A percentile compares a stretch with the other conserved stretches of the same genome.
phyloP scores from a whole-genome alignment of 768 basidiomycete species.

The Rossbeevera mucosa region DNA sequence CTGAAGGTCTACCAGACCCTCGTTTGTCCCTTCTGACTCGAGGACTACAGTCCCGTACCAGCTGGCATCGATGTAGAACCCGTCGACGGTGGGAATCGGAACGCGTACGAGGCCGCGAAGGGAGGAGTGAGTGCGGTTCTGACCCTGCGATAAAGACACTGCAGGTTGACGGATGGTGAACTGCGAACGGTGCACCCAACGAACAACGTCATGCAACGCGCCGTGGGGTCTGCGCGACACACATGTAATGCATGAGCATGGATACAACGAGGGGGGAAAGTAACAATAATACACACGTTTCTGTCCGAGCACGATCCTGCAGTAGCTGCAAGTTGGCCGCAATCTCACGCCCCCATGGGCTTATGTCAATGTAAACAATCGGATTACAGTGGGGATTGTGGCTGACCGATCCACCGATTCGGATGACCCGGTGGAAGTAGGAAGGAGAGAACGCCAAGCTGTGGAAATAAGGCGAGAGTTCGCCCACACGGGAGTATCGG shows the following conservation, averaged over 20 bases:
- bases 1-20: conserved; percentile 74
- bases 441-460: conserved; percentile 80
- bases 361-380: conserved; percentile 67
- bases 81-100: conserved; percentile 52
- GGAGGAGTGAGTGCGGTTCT: conserved; percentile 26
- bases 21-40: conserved; percentile 85
- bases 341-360: conserved; percentile 77
- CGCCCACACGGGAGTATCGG: conserved; percentile 69
- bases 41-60: conserved; percentile 84
- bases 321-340: conserved; percentile 67
- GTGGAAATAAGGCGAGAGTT: conserved; percentile 76
- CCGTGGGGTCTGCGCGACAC: conserved; percentile 64
- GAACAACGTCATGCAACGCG: conserved; percentile 71
- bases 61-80: conserved; percentile 63
- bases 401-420: conserved; percentile 38
- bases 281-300: conserved; percentile 56
- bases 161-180: conserved; percentile 59
- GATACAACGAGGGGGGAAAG: background rate
- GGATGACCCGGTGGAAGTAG: conserved; percentile 83
- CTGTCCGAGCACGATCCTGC: conserved; percentile 71
- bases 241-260: conserved; percentile 4
- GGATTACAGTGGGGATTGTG: conserved; percentile 51
- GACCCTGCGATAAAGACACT: conserved; percentile 27
- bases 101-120: conserved; percentile 23
- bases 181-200: conserved; percentile 79